Evolutionary conservation across 139 green algal species (phyloP), one percentile per base, ranked within the genome.

Genomic region (Closterium sp.): DNA sequence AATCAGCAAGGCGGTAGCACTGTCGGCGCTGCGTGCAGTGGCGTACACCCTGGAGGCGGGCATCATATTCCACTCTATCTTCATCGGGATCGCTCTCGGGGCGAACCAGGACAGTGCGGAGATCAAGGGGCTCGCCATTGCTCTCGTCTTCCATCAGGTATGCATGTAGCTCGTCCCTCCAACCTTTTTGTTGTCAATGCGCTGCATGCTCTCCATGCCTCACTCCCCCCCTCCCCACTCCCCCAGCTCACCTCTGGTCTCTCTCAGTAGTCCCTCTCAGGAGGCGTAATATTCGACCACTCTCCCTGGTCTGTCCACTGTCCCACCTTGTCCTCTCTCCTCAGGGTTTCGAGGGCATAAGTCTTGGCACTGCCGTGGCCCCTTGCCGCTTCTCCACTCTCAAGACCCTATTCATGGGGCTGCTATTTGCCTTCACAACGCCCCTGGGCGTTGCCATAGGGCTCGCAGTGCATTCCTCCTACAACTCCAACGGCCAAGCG

Each of bases 301-400:
- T 5, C 4, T 66, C 4, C 2, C 3, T 66, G 38, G 38, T 66
- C 19, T 66, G 38, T 19, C 38, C 38, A 9, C 38, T 66, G 38
- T 66, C 38, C 38, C 19, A 23, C 4, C 38, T 1, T 10, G 2
- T 10, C 38, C 38, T 9, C 4, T 66, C 38, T 66, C 3, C 19
- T 32, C 84, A 92, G 90, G 90, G 90, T n/a, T 93, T 94, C 66
- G 90, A 96, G 34, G 94, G 93, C 30, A 32, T 96, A 33, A 92
- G 93, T 9, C 64, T 96, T 6, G 94, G 93, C 10, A 34, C 69
- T 38, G 84, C 43, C 0, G 89, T 96, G 23, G 23, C 92, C 5
- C 33, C 92, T 35, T 91, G 88, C 55, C 33, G 88, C 12, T 34
- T 86, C 21, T 30, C 30, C 1, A 9, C 9, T 1, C 19, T 36